A percentile compares a stretch with the other conserved stretches of the same genome.
Evolutionary conservation across 2,329 filamentous ascomycete species (phyloP).

Genomic region (Scleromitrula shiraiana): DNA sequence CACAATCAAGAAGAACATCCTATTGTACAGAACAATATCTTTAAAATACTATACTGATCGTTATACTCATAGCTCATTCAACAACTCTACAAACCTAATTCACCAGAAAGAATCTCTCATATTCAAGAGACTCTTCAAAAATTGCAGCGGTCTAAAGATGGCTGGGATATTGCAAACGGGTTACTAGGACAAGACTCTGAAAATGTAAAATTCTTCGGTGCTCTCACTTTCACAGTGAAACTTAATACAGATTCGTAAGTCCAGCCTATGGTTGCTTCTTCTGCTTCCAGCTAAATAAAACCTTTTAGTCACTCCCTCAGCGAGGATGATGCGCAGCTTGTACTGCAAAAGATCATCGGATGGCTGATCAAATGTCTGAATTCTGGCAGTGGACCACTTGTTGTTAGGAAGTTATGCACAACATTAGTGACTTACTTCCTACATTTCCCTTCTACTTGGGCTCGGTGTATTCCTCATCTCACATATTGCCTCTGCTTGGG

Average conservation of each 20-base stretch:
- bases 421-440: slow-evolving; percentile 69
- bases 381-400: slow-evolving; percentile 48
- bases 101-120: slow-evolving; percentile 35
- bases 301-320: slow-evolving; percentile 40
- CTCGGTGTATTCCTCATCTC: slow-evolving; percentile 56
- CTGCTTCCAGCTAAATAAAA: slow-evolving; percentile 11
- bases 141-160: slow-evolving; percentile 70
- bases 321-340: slow-evolving; percentile 47
- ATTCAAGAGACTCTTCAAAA: slow-evolving; percentile 70
- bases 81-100: slow-evolving; percentile 40
- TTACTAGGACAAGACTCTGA: slow-evolving; percentile 62
- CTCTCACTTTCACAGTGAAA: slow-evolving; percentile 87
- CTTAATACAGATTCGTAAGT: slow-evolving; percentile 79
- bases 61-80: slow-evolving; percentile 36
- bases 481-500: slow-evolving; percentile 47
- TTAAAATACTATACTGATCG: background rate
- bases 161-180: slow-evolving; percentile 78
- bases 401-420: slow-evolving; percentile 68
- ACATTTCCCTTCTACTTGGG: slow-evolving; percentile 61
- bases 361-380: slow-evolving; percentile 53
- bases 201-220: slow-evolving; percentile 84
- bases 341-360: slow-evolving; percentile 52
- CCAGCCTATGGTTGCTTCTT: background rate
- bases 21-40: too few relatives aligned
- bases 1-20: too few relatives aligned